phyloP scores from a whole-genome alignment of 306 rosid genomes.

The Lupinus albus region DNA sequence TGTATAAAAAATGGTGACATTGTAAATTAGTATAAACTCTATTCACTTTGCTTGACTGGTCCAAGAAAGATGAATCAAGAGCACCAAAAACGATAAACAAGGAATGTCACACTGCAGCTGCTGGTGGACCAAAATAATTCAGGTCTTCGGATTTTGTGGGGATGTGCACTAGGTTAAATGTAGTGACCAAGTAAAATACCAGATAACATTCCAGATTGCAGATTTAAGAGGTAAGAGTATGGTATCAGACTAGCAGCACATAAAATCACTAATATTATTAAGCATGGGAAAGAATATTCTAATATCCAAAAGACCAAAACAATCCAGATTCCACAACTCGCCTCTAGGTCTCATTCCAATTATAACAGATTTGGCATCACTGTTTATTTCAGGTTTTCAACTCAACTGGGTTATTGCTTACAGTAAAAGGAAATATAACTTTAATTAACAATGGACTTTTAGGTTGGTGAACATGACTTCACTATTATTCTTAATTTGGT shows the following conservation, averaged over 20 bases:
- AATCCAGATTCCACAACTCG: background rate
- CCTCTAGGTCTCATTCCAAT: background rate
- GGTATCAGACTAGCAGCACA: too few species aligned
- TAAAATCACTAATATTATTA: background rate
- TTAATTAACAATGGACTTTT: background rate
- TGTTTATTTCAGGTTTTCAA: conserved; percentile 16
- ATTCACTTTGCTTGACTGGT: background rate
- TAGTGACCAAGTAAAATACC: background rate
- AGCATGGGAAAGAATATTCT: background rate
- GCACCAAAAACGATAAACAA: background rate
- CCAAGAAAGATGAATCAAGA: background rate
- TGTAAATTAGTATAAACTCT: background rate
- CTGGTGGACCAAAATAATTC: conserved; percentile 7
- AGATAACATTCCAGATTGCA: too few species aligned
- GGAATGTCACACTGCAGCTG: background rate
- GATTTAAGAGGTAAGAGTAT: background rate
- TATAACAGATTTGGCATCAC: conserved; percentile 8
- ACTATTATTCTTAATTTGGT: conserved; percentile 4
- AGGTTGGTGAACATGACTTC: conserved; percentile 11
- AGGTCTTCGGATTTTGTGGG: background rate
- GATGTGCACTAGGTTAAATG: background rate
- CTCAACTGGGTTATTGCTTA: background rate
- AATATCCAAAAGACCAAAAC: background rate
- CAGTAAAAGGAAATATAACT: conserved; percentile 1
- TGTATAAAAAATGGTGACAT: background rate